phyloP scores from a whole-genome alignment of 305 asterid species.

The Fraxinus angustifolia region DNA sequence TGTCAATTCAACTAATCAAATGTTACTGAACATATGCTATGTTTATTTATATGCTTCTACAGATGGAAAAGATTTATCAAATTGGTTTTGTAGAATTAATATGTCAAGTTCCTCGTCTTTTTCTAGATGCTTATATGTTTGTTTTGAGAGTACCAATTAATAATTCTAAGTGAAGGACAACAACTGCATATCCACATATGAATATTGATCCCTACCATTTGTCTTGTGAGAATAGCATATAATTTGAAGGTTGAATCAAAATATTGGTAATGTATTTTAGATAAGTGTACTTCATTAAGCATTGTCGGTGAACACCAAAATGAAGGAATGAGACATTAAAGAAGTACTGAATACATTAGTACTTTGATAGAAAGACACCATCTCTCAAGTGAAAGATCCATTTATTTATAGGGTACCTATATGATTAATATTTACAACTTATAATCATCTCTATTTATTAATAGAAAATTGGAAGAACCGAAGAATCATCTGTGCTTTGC shows the following conservation, averaged over 20 bases:
- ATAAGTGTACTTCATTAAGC: background rate
- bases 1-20: slow-evolving; percentile 4
- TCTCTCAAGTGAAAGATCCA: background rate
- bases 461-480: background rate
- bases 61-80: background rate
- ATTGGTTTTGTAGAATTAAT: slow-evolving; percentile 7
- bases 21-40: background rate
- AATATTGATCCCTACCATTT: background rate
- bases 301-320: background rate
- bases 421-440: background rate
- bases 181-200: background rate
- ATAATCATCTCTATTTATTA: background rate
- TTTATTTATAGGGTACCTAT: background rate
- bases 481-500: background rate
- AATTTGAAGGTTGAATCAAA: background rate
- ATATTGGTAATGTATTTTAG: background rate
- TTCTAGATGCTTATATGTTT: background rate
- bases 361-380: background rate
- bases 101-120: background rate
- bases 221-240: background rate
- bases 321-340: background rate
- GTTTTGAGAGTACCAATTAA: background rate
- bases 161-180: background rate
- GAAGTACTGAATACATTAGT: background rate
- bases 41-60: slow-evolving; percentile 15